A percentile compares a stretch with the other conserved stretches of the same genome.
These are phyloP conservation scores for Neopestalotiopsis sp. DNA, from an alignment of 2,329 filamentous ascomycete species.

Conservation along the genomic window DNA sequence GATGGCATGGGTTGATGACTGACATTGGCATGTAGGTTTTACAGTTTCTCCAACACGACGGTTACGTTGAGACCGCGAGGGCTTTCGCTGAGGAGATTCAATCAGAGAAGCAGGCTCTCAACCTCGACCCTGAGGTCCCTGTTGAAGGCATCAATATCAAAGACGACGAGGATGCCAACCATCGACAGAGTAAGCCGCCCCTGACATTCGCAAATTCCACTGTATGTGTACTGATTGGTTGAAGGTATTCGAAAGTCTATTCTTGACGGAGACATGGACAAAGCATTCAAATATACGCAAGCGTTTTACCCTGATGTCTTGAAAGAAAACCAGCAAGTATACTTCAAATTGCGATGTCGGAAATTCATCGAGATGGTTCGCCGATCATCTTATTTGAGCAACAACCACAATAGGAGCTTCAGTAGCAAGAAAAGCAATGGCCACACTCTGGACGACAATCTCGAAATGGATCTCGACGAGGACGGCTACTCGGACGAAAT, in stretches of 20 bases:
- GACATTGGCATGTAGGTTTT: constrained; percentile 52
- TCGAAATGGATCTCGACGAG: constrained; percentile 55
- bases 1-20: constrained; percentile 17
- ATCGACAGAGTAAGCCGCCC: constrained; percentile 77
- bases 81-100: constrained; percentile 86
- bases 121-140: constrained; percentile 57
- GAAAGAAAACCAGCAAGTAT: constrained; percentile 78
- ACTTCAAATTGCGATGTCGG: constrained; percentile 85
- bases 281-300: constrained; percentile 81
- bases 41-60: constrained; percentile 92
- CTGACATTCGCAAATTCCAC: not conserved
- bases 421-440: constrained; percentile 48
- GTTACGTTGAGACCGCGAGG: constrained; percentile 90
- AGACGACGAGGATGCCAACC: constrained; percentile 85
- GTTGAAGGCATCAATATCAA: constrained; percentile 68
- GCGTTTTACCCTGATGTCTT: constrained; percentile 82
- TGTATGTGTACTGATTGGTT: constrained; percentile 20
- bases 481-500: constrained; percentile 51
- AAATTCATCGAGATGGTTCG: constrained; percentile 97
- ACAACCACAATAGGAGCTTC: constrained; percentile 45
- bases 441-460: constrained; percentile 53
- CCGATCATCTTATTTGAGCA: constrained; percentile 68
- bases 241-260: constrained; percentile 85
- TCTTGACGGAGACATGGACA: constrained; percentile 90
- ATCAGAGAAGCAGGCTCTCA: constrained; percentile 73